Percentiles rank a stretch among this genome's conserved stretches.
phyloP scores from a whole-genome alignment of 352 stramenopile species.

The Globisporangium paroecandrum region DNA sequence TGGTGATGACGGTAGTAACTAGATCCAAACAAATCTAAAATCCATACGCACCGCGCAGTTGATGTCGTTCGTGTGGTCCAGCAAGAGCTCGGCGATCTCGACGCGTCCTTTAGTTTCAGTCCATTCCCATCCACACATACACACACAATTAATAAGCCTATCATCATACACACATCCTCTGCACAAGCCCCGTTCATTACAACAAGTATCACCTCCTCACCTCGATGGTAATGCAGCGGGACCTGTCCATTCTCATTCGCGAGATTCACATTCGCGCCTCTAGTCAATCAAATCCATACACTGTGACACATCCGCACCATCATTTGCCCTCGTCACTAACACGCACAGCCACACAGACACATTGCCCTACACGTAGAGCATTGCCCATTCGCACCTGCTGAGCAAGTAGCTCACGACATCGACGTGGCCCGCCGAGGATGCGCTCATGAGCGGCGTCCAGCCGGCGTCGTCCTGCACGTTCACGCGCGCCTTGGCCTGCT shows the following conservation, averaged over 20 bases:
- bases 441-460: slow-evolving; percentile 79
- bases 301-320: slow-evolving; percentile 5
- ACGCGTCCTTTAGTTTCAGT: slow-evolving; percentile 26
- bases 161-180: no score
- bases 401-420: slow-evolving; percentile 55
- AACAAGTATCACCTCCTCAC: slow-evolving; percentile 16
- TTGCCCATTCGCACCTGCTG: slow-evolving; percentile 31
- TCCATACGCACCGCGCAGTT: slow-evolving; percentile 45
- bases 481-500: slow-evolving; percentile 29
- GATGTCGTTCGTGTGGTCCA: slow-evolving; percentile 66
- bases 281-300: slow-evolving; percentile 16
- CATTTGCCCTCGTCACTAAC: no score
- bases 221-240: slow-evolving; percentile 72
- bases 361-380: background rate
- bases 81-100: slow-evolving; percentile 61
- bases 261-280: slow-evolving; percentile 61
- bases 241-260: slow-evolving; percentile 72
- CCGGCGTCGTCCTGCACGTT: slow-evolving; percentile 71
- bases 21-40: background rate
- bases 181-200: background rate
- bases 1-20: no score
- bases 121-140: background rate
- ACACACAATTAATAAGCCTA: background rate
- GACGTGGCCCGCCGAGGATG: slow-evolving; percentile 54
- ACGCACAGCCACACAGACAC: background rate